phyloP scores from a whole-genome alignment of 2,329 filamentous ascomycete genomes.

The Akanthomyces uredinophilus region DNA sequence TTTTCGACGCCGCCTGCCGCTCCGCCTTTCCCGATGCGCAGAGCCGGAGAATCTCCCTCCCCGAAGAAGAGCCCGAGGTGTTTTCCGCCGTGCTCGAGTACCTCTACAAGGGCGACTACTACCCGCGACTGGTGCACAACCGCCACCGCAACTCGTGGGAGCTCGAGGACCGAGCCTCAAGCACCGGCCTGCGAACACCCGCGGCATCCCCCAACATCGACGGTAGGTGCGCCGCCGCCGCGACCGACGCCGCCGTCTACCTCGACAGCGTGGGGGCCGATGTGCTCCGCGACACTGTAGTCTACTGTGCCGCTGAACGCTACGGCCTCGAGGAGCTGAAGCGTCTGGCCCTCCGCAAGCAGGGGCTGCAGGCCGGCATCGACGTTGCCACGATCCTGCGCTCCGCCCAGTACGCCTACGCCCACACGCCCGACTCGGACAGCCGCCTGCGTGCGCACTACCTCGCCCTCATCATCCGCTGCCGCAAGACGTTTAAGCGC shows the following conservation, averaged over 20 bases:
- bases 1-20: slow-evolving; percentile 69
- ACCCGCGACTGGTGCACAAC: slow-evolving; percentile 81
- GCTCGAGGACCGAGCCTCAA: slow-evolving; percentile 61
- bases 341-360: slow-evolving; percentile 85
- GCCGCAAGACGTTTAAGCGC: slow-evolving; percentile 94
- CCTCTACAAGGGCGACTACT: slow-evolving; percentile 96
- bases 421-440: slow-evolving; percentile 89
- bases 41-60: slow-evolving; percentile 72
- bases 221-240: slow-evolving; percentile 34
- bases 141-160: slow-evolving; percentile 83
- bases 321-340: slow-evolving; percentile 92
- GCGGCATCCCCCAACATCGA: slow-evolving; percentile 48
- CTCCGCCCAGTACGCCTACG: slow-evolving; percentile 91
- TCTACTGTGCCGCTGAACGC: slow-evolving; percentile 89
- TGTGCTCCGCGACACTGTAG: slow-evolving; percentile 84
- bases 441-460: slow-evolving; percentile 92
- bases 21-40: slow-evolving; percentile 67
- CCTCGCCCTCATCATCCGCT: slow-evolving; percentile 93
- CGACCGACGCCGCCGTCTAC: slow-evolving; percentile 56
- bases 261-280: slow-evolving; percentile 68
- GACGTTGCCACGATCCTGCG: slow-evolving; percentile 87
- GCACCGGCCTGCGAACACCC: slow-evolving; percentile 38
- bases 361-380: slow-evolving; percentile 88
- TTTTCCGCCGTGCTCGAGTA: slow-evolving; percentile 94
- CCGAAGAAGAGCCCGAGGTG: slow-evolving; percentile 79